Percentiles rank a stretch among this genome's conserved stretches.
phyloP scores from a whole-genome alignment of 257 asterid genomes.

The Fraxinus cuspidata region DNA sequence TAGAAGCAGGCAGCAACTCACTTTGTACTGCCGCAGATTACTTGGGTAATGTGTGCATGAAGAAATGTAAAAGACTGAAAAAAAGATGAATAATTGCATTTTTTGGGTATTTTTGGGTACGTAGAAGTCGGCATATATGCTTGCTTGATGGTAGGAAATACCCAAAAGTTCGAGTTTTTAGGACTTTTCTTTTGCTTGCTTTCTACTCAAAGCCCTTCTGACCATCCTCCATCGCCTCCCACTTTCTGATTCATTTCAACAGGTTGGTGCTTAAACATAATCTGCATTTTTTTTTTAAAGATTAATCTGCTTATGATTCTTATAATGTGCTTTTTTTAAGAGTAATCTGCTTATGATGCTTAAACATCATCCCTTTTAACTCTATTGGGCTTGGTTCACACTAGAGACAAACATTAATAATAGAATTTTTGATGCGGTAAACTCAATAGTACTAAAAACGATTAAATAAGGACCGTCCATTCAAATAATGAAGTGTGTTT shows the following conservation, averaged over 20 bases:
- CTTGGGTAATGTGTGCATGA: constrained; percentile 46
- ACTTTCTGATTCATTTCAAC: constrained; percentile 17
- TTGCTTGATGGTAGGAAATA: constrained; percentile 61
- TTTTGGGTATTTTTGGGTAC: constrained; percentile 9
- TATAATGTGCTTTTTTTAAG: too few relatives aligned
- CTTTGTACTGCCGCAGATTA: constrained; percentile 30
- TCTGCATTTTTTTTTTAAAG: background rate
- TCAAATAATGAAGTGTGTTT: too few relatives aligned
- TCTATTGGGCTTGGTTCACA: too few relatives aligned
- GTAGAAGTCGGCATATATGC: constrained; percentile 59
- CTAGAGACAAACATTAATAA: too few relatives aligned
- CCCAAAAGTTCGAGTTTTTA: constrained; percentile 33
- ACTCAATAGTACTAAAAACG: too few relatives aligned
- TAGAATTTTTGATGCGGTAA: too few relatives aligned
- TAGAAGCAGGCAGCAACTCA: constrained; percentile 32
- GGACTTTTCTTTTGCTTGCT: constrained; percentile 65
- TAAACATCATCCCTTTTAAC: too few relatives aligned
- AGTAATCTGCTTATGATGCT: too few relatives aligned
- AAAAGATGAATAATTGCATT: constrained; percentile 25
- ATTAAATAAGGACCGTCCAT: too few relatives aligned
- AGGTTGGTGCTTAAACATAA: background rate
- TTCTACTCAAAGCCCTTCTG: constrained; percentile 65
- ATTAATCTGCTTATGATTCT: too few relatives aligned
- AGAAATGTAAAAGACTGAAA: constrained; percentile 47
- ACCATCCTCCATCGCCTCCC: constrained; percentile 4